Conservation (phyloP, 805 yeast genomes). For the Metschnikowia cubensis region DNA sequence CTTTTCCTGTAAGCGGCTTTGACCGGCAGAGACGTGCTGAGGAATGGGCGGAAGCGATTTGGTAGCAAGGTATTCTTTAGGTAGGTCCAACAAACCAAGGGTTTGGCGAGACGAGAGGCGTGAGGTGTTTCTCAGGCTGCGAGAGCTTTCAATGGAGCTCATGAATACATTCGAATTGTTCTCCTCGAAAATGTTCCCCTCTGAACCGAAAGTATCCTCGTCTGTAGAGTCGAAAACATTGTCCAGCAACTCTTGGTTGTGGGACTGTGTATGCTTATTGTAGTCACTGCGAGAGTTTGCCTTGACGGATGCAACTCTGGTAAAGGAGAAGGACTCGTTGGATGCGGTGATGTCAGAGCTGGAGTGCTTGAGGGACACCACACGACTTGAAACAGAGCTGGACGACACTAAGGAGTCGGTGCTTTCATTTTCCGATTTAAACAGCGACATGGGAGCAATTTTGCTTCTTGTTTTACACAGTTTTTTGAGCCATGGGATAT, state of each 20-base stretch:
- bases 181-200: slow-evolving; percentile 11
- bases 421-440: not conserved
- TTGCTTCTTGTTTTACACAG: not conserved
- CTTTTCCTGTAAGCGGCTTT: slow-evolving; percentile 19
- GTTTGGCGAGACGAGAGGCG: slow-evolving; percentile 6
- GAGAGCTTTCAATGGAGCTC: not conserved
- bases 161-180: slow-evolving; percentile 31
- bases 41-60: slow-evolving; percentile 21
- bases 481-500: slow-evolving; percentile 32
- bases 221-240: not conserved
- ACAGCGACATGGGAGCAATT: not conserved
- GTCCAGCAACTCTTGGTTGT: slow-evolving; percentile 17
- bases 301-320: slow-evolving; percentile 30
- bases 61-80: slow-evolving; percentile 27
- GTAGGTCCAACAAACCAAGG: slow-evolving; percentile 27
- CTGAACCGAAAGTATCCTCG: not conserved
- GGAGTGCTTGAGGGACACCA: slow-evolving; percentile 7
- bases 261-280: slow-evolving; percentile 31
- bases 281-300: slow-evolving; percentile 33
- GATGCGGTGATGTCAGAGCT: slow-evolving; percentile 15
- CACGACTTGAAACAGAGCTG: not conserved
- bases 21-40: slow-evolving; percentile 4
- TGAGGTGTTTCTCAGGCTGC: not conserved
- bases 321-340: slow-evolving; percentile 14
- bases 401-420: not conserved